Conservation (phyloP, 352 stramenopile species). For the Pythium rhizo-oryzae region DNA sequence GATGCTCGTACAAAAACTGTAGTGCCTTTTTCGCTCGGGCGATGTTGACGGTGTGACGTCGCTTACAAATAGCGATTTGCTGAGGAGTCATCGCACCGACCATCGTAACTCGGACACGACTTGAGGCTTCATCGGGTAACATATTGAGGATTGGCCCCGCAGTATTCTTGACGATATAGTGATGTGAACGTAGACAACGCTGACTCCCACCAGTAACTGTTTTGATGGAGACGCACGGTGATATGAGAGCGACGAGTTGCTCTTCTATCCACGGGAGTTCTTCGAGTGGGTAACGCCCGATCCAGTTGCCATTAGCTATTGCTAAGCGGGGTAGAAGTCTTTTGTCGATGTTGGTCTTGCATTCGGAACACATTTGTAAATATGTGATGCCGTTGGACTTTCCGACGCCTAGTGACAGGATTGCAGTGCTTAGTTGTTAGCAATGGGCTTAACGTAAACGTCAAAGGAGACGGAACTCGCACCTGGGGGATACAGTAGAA, state of each 20-base stretch:
- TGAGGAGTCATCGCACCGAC: conserved; percentile 14
- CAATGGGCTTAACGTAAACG: background rate
- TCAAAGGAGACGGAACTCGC: background rate
- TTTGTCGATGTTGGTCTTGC: background rate
- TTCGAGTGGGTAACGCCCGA: background rate
- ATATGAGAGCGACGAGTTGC: conserved; percentile 16
- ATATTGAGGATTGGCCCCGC: conserved; percentile 15
- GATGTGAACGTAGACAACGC: conserved; percentile 21
- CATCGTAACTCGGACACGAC: conserved; percentile 8
- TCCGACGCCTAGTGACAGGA: background rate
- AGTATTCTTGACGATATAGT: conserved; percentile 30
- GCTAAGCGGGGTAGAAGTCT: background rate
- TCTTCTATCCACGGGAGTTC: conserved; percentile 12
- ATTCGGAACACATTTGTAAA: background rate
- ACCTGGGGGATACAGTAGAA: conserved; percentile 14
- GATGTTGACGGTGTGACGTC: conserved; percentile 4
- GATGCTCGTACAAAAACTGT: background rate
- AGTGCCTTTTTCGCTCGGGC: background rate
- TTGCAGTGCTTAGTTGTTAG: background rate
- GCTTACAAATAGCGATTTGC: conserved; percentile 9
- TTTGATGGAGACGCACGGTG: conserved; percentile 9
- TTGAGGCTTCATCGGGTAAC: conserved; percentile 7
- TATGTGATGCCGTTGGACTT: background rate
- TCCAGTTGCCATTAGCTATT: conserved; percentile 20
- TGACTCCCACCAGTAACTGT: conserved; percentile 19